Evolutionary conservation across 371 early-diverging fungal species (phyloP).

Genomic region (Rhizopus arrhizus): DNA sequence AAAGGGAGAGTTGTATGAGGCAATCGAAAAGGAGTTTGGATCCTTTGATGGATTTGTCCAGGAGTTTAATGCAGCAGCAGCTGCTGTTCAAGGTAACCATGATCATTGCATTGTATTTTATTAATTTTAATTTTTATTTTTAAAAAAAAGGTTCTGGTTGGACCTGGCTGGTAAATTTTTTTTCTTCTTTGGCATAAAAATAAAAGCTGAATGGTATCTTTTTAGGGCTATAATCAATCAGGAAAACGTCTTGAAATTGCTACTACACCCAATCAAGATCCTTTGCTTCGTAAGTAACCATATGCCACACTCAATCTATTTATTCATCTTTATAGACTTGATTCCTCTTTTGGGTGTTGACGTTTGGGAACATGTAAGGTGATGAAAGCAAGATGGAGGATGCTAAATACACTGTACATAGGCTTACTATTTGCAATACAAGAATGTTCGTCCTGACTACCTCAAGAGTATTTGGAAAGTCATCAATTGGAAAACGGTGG

Average conservation of each 20-base stretch:
- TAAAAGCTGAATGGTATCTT: too few species aligned
- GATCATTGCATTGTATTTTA: too few species aligned
- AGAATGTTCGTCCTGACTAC: conserved; percentile 95
- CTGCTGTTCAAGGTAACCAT: conserved; percentile 75
- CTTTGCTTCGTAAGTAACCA: conserved; percentile 51
- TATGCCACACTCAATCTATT: too few species aligned
- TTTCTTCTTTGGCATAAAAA: too few species aligned
- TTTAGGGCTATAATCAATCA: conserved; percentile 74
- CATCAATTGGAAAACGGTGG: conserved; percentile 96
- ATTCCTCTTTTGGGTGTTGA: conserved; percentile 93
- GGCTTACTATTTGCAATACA: conserved; percentile 98
- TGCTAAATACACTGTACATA: conserved; percentile 16
- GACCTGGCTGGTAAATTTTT: conserved; percentile 85
- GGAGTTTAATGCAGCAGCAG: conserved; percentile 82
- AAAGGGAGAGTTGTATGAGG: conserved; percentile 26
- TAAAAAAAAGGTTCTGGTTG: conserved; percentile 79
- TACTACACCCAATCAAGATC: conserved; percentile 95
- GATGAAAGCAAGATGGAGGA: background rate
- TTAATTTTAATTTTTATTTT: too few species aligned
- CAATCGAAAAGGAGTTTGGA: conserved; percentile 85
- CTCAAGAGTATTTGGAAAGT: conserved; percentile 95
- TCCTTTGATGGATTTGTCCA: conserved; percentile 82
- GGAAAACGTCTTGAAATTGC: conserved; percentile 81
- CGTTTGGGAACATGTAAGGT: conserved; percentile 92
- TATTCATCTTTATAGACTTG: conserved; percentile 35